Evolutionary conservation across 768 basidiomycete species (phyloP).

Genomic region (Lenzites betulinus): DNA sequence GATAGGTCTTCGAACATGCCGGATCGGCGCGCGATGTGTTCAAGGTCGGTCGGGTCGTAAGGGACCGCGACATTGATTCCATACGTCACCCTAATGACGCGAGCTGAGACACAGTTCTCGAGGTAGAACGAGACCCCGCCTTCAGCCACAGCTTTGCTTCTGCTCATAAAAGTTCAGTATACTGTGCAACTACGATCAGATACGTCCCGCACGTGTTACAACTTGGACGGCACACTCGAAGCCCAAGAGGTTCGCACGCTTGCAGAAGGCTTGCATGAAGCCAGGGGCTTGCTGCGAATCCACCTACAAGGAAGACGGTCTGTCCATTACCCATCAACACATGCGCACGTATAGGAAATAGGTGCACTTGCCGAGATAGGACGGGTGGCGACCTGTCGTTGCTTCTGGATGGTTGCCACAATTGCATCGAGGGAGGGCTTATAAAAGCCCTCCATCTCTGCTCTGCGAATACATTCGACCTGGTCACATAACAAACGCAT

Average conservation of each 20-base stretch:
- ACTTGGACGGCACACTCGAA: constrained; percentile 72
- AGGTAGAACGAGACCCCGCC: constrained; percentile 46
- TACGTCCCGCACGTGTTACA: constrained; percentile 59
- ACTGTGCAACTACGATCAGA: too few relatives aligned
- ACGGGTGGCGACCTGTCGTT: not conserved
- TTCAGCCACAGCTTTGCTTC: constrained; percentile 56
- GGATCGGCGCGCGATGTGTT: constrained; percentile 35
- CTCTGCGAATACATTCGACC: constrained; percentile 14
- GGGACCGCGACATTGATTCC: constrained; percentile 43
- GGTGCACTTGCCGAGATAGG: not conserved
- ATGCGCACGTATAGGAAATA: not conserved
- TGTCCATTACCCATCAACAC: constrained; percentile 32
- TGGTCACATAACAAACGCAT: not conserved
- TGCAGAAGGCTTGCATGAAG: constrained; percentile 71
- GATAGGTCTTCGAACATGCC: too few relatives aligned
- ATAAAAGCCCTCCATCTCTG: constrained; percentile 44
- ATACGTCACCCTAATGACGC: constrained; percentile 51
- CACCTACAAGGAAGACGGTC: constrained; percentile 81
- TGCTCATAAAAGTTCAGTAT: constrained; percentile 22
- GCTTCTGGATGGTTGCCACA: constrained; percentile 27
- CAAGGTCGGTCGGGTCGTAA: constrained; percentile 38
- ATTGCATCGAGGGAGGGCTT: constrained; percentile 44
- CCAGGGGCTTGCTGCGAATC: constrained; percentile 83
- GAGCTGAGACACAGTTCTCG: constrained; percentile 49
- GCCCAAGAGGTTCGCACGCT: constrained; percentile 50